Evolutionary conservation across 176 grass and related monocot genomes (phyloP).

Genomic region (Rhipidocladum racemiflorum): DNA sequence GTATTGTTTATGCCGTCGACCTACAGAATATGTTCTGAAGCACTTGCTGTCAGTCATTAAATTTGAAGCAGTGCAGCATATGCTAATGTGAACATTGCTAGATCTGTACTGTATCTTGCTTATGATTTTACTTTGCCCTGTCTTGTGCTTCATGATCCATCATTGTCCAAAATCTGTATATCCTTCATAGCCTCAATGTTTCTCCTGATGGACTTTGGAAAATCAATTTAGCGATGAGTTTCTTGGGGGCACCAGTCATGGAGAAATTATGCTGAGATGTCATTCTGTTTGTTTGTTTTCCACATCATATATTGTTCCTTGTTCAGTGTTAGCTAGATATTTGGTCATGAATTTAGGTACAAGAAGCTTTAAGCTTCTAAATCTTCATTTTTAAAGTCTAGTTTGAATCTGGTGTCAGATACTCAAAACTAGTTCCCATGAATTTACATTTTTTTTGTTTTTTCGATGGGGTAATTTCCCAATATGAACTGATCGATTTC

Average conservation of each 20-base stretch:
- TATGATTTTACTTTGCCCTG: neutral
- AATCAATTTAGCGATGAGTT: neutral
- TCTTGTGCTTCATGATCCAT: neutral
- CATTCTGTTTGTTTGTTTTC: neutral
- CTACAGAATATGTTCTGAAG: too few species aligned
- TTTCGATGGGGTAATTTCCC: neutral
- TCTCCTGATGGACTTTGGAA: neutral
- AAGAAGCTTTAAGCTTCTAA: neutral
- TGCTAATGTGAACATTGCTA: neutral
- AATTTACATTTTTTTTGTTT: neutral
- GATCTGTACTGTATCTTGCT: neutral
- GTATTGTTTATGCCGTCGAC: neutral
- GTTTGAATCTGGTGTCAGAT: neutral
- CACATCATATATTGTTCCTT: neutral
- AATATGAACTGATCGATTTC: conserved; percentile 27
- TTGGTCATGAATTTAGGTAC: neutral
- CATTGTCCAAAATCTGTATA: neutral
- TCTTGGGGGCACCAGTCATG: neutral
- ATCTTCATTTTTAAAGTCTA: neutral
- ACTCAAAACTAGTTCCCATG: neutral
- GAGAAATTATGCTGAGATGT: neutral
- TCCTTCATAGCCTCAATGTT: neutral
- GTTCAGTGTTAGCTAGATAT: conserved; percentile 7
- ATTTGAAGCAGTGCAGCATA: neutral
- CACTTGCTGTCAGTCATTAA: neutral